Base-by-base conservation (phyloP, 441 rosid genomes). In the Mallotus japonicus region DNA sequence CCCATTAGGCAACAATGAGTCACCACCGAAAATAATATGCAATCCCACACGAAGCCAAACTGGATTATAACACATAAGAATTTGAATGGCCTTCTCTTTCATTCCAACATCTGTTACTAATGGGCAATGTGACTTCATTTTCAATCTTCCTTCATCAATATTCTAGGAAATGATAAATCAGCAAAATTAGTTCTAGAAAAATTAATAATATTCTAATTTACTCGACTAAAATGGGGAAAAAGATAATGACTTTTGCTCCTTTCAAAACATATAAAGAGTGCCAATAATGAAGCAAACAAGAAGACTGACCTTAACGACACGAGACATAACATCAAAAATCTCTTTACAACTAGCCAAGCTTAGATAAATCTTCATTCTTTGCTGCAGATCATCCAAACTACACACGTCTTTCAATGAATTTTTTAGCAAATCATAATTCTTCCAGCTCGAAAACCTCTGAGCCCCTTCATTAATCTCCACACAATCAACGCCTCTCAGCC, bases 131-230 rank as follows among this genome's bases (percentile, higher is more conserved):
- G 87, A 69, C 84, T 81, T 95, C 97, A 95, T 90, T 69, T 83
- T 92, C 78, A 95, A 77, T 84, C 99, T 88, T 66, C 99, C 95
- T 68, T 90, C 94, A 76, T 95, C 98, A 50, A 95, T 87, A 84
- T 78, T 91, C 99, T 95, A 85, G 19, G 54, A 64, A 81, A 54
- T 1, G 17, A 77, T 17, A 77, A 69, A 66, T 51, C 32, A 77
- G 46, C 69, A 20, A 4, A 54, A 59, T 59, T 62, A 37, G 40
- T 37, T 6, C 40, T 37, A 4, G 57, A 44, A 44, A 44, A 44
- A 1, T 13, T 4, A 17, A 1, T 2, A 17, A 0, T 0, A 55
- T 24, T 40, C n/a, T n/a, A 70, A 50, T 54, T 28, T 53, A 69
- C 37, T 70, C 56, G 46, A 67, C 47, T 14, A 59, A 5, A 62